Base-by-base conservation (phyloP, 345 rosid genomes). In the Brassica napus region DNA sequence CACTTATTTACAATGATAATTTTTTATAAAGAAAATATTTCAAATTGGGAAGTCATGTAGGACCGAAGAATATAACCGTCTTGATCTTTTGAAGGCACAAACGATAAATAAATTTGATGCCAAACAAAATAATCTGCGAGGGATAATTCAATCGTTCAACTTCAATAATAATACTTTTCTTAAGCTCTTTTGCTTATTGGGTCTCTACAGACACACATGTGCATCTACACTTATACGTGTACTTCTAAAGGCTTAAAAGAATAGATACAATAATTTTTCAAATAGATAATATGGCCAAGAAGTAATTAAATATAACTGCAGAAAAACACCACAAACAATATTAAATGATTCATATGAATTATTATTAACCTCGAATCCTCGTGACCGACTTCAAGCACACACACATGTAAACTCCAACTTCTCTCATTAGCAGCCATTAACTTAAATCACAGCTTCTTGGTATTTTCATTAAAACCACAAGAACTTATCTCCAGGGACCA, bases 281-380 rank as follows among this genome's bases (percentile, higher is more conserved):
- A 57, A 12, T 59, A 58, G 47, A 21, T 59, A 59, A 71, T 34
- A 58, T 30, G 0, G 6, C 69, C 42, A 42, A 60, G 57, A 30
- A 37, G 55, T 39, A 68, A 14, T 21, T 66, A 67, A 7, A 23
- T 21, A 57, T 28, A 39, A 23, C 21, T 64, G 31, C 21, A 31
- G 8, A 16, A 18, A 8, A 37, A 37, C 32, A 30, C 18, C 32
- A 30, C 4, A 37, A 8, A 8, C 3, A 3, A 37, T 37, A 80
- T 80, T 80, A 74, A 70, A 70, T 75, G 72, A 16, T 80, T 55
- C 76, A 75, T 69, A 68, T 57, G 79, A 73, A 74, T 49, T 80
- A 44, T 55, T 55, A 69, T 80, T 54, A 74, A 69, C 70, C 32
- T 6, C 30, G 52, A 60, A 74, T 34, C 65, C 54, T 65, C 44